These are phyloP conservation scores for Rhinocladiella similis DNA, from an alignment of 2,329 filamentous ascomycete species.

Conservation along the genomic window DNA sequence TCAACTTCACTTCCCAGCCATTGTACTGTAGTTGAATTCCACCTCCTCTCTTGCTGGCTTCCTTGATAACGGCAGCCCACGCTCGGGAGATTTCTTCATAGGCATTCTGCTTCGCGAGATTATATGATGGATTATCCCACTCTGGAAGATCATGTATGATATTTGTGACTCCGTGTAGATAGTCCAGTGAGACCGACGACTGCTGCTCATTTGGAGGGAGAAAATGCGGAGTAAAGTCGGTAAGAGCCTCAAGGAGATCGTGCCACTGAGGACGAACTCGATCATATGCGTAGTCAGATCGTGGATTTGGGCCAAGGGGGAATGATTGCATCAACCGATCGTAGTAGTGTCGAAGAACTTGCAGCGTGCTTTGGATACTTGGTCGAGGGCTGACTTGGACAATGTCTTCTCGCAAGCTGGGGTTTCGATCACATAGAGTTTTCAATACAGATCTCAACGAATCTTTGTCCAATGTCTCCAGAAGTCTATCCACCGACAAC, in stretches of 20 bases:
- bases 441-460: conserved; percentile 85
- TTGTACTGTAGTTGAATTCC: conserved; percentile 87
- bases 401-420: conserved; percentile 81
- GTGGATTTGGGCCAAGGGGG: conserved; percentile 79
- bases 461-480: conserved; percentile 86
- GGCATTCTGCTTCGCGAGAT: conserved; percentile 88
- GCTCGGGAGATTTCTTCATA: conserved; percentile 95
- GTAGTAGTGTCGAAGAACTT: conserved; percentile 81
- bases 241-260: conserved; percentile 81
- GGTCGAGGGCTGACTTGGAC: conserved; percentile 83
- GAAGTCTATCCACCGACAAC: conserved; percentile 70
- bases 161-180: conserved; percentile 85
- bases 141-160: conserved; percentile 86
- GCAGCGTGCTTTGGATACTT: conserved; percentile 74
- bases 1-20: conserved; percentile 86
- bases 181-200: conserved; percentile 77
- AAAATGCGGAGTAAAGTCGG: conserved; percentile 94
- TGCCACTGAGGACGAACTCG: conserved; percentile 79
- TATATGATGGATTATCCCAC: conserved; percentile 86
- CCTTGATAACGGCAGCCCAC: conserved; percentile 87
- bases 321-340: conserved; percentile 74
- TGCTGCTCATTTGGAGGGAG: conserved; percentile 88
- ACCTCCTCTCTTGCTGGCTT: conserved; percentile 85
- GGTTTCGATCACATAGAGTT: conserved; percentile 85
- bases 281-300: conserved; percentile 92